These are phyloP conservation scores for Tetradesmus lagerheimii DNA, from an alignment of 139 green algal genomes.

Conservation along the genomic window DNA sequence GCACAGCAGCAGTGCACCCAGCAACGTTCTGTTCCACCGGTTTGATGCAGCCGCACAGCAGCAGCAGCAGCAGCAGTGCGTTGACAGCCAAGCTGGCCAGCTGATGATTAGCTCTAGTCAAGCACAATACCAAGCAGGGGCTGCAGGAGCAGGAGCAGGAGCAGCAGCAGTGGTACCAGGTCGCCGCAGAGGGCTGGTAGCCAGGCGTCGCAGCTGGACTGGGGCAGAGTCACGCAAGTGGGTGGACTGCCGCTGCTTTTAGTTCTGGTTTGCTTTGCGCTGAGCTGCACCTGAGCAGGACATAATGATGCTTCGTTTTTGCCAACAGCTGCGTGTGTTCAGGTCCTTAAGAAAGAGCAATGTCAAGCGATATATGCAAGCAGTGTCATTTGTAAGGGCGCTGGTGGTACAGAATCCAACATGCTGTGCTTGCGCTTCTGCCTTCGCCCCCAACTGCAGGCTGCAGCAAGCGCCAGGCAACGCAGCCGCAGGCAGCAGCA, in stretches of 20 bases:
- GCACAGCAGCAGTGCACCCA: constrained; percentile 32
- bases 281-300: not conserved
- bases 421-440: too few species aligned
- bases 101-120: not conserved
- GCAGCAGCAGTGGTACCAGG: constrained; percentile 14
- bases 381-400: too few species aligned
- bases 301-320: not conserved
- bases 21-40: not conserved
- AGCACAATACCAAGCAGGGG: not conserved
- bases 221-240: constrained; percentile 1
- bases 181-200: not conserved
- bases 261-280: not conserved
- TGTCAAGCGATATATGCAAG: too few species aligned
- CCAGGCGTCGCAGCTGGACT: constrained; percentile 10
- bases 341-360: too few species aligned
- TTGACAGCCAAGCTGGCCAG: not conserved
- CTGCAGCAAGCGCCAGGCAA: not conserved
- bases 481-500: not conserved
- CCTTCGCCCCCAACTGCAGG: too few species aligned
- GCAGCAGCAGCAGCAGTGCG: constrained; percentile 22
- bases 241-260: not conserved
- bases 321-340: not conserved
- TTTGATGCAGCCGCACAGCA: not conserved
- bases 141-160: constrained; percentile 1
- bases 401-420: too few species aligned